Percentiles rank a stretch among this genome's conserved stretches.
Conservation (phyloP, 768 basidiomycete species). For the Leccinum sublutescens region DNA sequence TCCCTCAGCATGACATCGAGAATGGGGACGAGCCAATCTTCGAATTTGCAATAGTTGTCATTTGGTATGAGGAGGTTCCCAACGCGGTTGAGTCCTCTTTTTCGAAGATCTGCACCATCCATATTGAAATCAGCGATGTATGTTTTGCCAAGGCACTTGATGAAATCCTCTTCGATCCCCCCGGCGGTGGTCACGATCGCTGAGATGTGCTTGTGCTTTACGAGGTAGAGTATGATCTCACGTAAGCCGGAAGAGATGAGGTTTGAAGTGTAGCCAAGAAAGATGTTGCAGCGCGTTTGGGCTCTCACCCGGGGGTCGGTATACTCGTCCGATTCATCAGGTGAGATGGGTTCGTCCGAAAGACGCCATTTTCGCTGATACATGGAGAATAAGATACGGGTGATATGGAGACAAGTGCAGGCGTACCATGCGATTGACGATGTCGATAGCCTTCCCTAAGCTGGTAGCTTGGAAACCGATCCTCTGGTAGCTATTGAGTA, state of each 20-base stretch:
- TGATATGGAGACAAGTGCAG: neutral
- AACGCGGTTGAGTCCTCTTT: conserved; percentile 92
- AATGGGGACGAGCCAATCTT: conserved; percentile 98
- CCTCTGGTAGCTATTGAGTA: conserved; percentile 78
- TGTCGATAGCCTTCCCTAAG: conserved; percentile 81
- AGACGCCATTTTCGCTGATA: conserved; percentile 82
- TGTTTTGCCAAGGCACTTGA: conserved; percentile 97
- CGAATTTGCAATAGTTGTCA: conserved; percentile 98
- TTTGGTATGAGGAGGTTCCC: conserved; percentile 97
- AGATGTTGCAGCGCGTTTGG: conserved; percentile 78
- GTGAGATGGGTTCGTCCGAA: conserved; percentile 74
- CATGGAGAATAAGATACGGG: neutral
- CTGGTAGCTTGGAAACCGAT: conserved; percentile 99
- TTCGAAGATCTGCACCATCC: conserved; percentile 84
- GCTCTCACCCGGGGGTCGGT: conserved; percentile 57
- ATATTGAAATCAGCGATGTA: conserved; percentile 92
- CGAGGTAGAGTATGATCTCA: conserved; percentile 88
- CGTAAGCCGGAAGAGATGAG: conserved; percentile 96
- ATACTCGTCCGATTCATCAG: conserved; percentile 70
- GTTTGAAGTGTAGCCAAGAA: conserved; percentile 98
- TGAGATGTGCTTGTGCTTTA: conserved; percentile 87
- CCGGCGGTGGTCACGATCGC: conserved; percentile 96
- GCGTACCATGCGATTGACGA: conserved; percentile 89
- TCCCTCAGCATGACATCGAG: conserved; percentile 88
- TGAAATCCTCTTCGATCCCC: conserved; percentile 98